Base-by-base conservation (phyloP, 352 stramenopile genomes). In the Pilasporangium apinafurcum region DNA sequence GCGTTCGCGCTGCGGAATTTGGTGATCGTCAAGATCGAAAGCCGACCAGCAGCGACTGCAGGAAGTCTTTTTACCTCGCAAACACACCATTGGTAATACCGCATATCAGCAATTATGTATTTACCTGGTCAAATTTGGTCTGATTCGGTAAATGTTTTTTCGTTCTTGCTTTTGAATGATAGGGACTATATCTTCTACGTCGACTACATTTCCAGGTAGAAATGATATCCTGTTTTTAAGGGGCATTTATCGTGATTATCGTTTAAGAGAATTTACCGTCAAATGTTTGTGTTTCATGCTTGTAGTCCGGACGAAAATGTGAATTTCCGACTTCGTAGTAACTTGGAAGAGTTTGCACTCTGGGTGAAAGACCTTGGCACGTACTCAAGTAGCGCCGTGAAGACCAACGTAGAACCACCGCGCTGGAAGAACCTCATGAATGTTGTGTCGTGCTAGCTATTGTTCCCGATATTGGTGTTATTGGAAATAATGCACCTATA, bases 121-220 rank as follows among this genome's bases (percentile, higher is more conserved):
- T 26, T n/a, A 22, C 3, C n/a, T 55, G 3, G 13, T 30, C n/a
- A 31, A n/a, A 18, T 4, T 24, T 27, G 22, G 37, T 14, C 9
- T 14, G 2, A 2, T 32, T 36, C 18, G 18, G 18, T 10, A 5
- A 17, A 22, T 9, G 4, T 20, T 2, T 16, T 5, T 24, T 37
- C 20, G 18, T 31, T 28, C 29, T 27, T 43, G 24, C 16, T 47
- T 51, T 25, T 44, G 21, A 0, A 14, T 48, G 37, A 13, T 25
- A 83, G 69, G 72, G 71, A 87, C 39, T 87, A 87, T 50, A 85
- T 88, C 48, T 88, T 88, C 51, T 88, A 84, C 37, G 68, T 88
- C 20, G 75, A 88, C 53, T 86, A 78, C 50, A 68, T 84, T 17
- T 68, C 74, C 8, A 83, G 65, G 51, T 68, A 57, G 9, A 64